Evolutionary conservation across 2,329 filamentous ascomycete species (phyloP).

Genomic region (Lasiodiplodia sp.): DNA sequence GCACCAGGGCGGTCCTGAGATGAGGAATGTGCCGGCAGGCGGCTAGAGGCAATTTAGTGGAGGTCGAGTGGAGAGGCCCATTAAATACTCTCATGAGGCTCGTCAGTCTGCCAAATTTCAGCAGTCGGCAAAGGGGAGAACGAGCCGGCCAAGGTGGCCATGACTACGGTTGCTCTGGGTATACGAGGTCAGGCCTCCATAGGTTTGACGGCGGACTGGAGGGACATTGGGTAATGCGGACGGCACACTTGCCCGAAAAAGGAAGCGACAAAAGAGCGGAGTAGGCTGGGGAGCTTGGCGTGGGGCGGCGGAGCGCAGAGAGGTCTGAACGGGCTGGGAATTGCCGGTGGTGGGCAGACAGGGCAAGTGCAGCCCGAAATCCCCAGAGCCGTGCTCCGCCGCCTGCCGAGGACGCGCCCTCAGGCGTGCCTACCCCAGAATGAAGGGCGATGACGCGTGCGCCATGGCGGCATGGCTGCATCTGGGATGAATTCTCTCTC

Average conservation of each 20-base stretch:
- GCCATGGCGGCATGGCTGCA: background rate
- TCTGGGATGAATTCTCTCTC: background rate
- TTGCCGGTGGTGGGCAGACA: background rate
- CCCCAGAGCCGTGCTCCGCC: background rate
- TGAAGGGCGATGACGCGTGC: background rate
- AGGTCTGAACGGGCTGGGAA: background rate
- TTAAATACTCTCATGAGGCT: conserved; percentile 13
- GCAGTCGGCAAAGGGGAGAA: background rate
- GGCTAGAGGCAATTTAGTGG: conserved; percentile 20
- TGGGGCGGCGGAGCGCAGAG: conserved; percentile 4
- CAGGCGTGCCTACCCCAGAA: background rate
- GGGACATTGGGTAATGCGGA: background rate
- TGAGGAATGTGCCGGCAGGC: background rate
- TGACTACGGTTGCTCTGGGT: background rate
- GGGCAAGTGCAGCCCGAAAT: background rate
- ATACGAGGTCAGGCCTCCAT: background rate
- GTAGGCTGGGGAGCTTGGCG: conserved; percentile 19
- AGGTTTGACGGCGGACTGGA: background rate
- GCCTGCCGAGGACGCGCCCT: background rate
- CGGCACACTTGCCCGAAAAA: background rate
- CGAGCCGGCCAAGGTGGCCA: conserved; percentile 4
- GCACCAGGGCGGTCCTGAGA: background rate
- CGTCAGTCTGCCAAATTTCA: background rate
- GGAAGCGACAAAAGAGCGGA: background rate
- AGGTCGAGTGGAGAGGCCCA: conserved; percentile 11